Evolutionary conservation across 108 stramenopile genomes (phyloP).

Genomic region (Cyclotella kingstonii): DNA sequence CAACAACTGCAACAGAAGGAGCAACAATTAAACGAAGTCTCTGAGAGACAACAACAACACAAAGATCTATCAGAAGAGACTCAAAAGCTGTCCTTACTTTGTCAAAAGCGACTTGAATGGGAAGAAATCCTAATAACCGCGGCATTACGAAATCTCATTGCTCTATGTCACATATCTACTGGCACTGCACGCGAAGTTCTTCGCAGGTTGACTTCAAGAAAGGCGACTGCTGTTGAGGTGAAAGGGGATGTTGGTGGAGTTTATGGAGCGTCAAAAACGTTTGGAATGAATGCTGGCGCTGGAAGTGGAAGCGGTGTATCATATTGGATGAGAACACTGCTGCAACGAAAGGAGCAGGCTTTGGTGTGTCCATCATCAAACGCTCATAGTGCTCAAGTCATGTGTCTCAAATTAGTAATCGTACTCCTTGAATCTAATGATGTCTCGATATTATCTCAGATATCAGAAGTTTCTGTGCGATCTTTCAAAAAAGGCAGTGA

Average conservation of each 20-base stretch:
- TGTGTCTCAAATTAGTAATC: constrained; percentile 33
- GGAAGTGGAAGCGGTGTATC: constrained; percentile 1
- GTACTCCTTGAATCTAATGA: constrained; percentile 38
- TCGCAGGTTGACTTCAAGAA: constrained; percentile 19
- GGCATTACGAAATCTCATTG: constrained; percentile 19
- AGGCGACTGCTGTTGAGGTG: not conserved
- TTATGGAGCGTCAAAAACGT: not conserved
- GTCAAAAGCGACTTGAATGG: constrained; percentile 5
- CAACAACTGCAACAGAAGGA: constrained; percentile 12
- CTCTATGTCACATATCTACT: constrained; percentile 29
- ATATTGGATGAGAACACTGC: constrained; percentile 30
- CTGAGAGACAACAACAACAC: constrained; percentile 4
- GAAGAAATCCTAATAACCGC: constrained; percentile 19
- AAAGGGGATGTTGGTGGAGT: not conserved
- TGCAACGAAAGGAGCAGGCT: constrained; percentile 8
- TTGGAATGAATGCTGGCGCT: not conserved
- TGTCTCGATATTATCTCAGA: constrained; percentile 18
- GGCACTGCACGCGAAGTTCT: constrained; percentile 58
- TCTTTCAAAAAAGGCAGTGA: constrained; percentile 13
- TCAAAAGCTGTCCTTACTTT: not conserved
- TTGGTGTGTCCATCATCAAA: not conserved
- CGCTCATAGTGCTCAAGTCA: constrained; percentile 8
- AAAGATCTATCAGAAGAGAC: constrained; percentile 6
- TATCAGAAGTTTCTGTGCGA: constrained; percentile 20
- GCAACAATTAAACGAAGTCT: constrained; percentile 7